Evolutionary conservation across 2,329 filamentous ascomycete species (phyloP), one percentile per base, ranked within the genome.

Genomic region (Botrytis squamosa): DNA sequence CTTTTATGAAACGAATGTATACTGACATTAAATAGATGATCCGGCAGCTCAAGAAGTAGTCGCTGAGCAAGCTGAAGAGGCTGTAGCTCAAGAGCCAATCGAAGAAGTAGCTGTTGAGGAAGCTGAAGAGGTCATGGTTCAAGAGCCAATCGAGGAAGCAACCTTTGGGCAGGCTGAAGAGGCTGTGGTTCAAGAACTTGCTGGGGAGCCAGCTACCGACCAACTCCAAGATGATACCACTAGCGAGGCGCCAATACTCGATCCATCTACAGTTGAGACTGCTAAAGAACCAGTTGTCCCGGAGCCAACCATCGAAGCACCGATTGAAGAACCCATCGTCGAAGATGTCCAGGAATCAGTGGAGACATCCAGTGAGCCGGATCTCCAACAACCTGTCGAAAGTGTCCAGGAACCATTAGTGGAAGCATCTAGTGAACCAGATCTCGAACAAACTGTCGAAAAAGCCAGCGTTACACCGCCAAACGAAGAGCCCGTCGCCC

Each of bases 41-140:
- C 7, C 22, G 46, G 36, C 59, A 20, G 25, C 42, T 14, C 29
- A 65, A 52, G 64, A 66, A 10, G 5, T 63, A 29, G 14, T 12
- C 14, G 60, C 9, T 63, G 60, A n/a, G 18, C 49, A 46, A 66
- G 70, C 33, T 59, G 71, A 69, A 68, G 71, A 60, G 29, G 25
- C 7, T 52, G 25, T 46, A 4, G 25, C 29, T 38, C 42, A 65
- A 12, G 49, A 70, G 7, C 16, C n/a, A 38, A 46, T 20, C 1
- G 63, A 46, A 46, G 63, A 65, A 22, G 7, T 40, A 16, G 5
- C 22, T n/a, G 59, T 25, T 62, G 59, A 7, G 16, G 20, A 46
- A 38, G 70, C 33, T 57, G 64, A 73, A 68, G 71, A 60, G 20
- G 25, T 2, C 38, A 12, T n/a, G 12, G 22, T n/a, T 36, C 40